These are phyloP conservation scores for Cucurbita ficifolia DNA, from an alignment of 306 rosid genomes.

Conservation along the genomic window DNA sequence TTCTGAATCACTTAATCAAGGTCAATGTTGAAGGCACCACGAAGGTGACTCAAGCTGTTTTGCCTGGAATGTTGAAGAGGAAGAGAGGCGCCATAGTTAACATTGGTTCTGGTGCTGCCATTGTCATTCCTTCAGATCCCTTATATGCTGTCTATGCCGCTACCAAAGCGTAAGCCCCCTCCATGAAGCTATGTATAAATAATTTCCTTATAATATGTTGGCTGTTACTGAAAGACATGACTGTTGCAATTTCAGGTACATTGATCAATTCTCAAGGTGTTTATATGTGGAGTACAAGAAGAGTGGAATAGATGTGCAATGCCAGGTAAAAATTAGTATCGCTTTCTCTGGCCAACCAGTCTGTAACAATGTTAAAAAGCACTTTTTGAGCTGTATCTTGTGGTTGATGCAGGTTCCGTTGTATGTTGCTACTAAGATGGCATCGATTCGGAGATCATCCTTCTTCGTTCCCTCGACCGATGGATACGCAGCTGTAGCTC, in stretches of 20 bases:
- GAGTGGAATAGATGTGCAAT: conserved; percentile 92
- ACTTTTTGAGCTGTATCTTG: not conserved
- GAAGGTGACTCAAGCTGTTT: conserved; percentile 73
- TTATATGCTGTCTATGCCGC: conserved; percentile 94
- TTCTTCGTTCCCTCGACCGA: conserved; percentile 82
- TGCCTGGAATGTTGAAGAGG: conserved; percentile 75
- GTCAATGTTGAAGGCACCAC: conserved; percentile 81
- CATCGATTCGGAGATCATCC: conserved; percentile 78
- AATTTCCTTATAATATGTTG: not conserved
- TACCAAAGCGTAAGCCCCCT: conserved; percentile 62
- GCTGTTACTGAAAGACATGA: not conserved
- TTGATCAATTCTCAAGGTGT: conserved; percentile 87
- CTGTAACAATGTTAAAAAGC: not conserved
- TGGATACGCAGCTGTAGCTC: conserved; percentile 59
- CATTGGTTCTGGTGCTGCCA: conserved; percentile 88
- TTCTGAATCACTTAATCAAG: conserved; percentile 53
- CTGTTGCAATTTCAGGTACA: conserved; percentile 35
- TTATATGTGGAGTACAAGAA: conserved; percentile 90
- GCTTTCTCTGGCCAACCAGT: not conserved
- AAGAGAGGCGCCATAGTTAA: conserved; percentile 87
- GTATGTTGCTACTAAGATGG: conserved; percentile 97
- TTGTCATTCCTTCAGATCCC: conserved; percentile 89
- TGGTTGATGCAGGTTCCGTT: conserved; percentile 51
- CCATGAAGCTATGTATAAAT: not conserved
- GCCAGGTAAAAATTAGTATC: conserved; percentile 56